Base-by-base conservation (phyloP, 352 stramenopile genomes). In the Phytophthora sojae region DNA sequence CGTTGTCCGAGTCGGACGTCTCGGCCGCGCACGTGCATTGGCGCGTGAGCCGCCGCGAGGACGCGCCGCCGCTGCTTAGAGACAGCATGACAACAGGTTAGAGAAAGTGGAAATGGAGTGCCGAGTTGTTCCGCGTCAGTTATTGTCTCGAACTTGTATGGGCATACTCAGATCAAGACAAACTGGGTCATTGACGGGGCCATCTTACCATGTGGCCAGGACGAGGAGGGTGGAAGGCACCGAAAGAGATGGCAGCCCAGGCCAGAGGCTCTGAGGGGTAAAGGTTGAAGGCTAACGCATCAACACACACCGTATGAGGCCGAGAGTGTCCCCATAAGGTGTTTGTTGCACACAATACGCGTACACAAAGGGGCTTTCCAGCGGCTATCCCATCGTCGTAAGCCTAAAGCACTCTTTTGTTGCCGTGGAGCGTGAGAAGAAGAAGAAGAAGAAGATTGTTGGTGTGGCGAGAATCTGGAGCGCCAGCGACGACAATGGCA, bases 1-100 rank as follows among this genome's bases (percentile, higher is more conserved):
- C 86, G 25, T 75, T 82, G 55, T 93, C 86, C 45, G 86, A 92
- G 67, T 94, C 86, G 4, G 79, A 91, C 60, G 82, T 92, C 62
- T 94, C 86, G 23, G 82, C 79, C 9, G 78, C 68, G 67, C 86
- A 94, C 55, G 86, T 92, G 76, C 86, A 94, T 72, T 88, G 85
- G 30, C 81, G 81, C 56, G 77, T 74, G 44, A 80, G 61, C 35
- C 71, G 73, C 44, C 32, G 52, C 52, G 66, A 63, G 42, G 32
- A 57, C 25, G 54, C 23, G 49, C 47, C 49, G 54, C 57, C 49
- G 44, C 42, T 21, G 42, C 42, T 8, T n/a, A 21, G 42, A 49
- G 35, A 65, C 61, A 49, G 61, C 58, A 54, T 65, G 4, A 35
- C 30, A 9, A 15, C 17, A 29, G 19, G 17, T 63, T 69, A 42